Conservation (phyloP, 2,329 filamentous ascomycete species). For the Alternaria gaisen region DNA sequence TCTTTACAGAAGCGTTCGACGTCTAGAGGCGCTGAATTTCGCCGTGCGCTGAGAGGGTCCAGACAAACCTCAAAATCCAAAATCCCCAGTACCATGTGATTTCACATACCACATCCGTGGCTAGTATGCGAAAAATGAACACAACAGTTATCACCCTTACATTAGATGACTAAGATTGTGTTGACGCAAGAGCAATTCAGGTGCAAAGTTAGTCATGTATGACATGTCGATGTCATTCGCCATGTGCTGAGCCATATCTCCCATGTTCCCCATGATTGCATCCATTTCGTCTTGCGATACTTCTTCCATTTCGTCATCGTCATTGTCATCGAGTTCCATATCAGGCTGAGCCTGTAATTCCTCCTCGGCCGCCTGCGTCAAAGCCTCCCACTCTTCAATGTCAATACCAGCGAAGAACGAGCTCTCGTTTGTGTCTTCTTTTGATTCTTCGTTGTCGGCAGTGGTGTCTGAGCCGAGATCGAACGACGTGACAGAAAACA, state of each 20-base stretch:
- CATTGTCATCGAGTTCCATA: slow-evolving; percentile 5
- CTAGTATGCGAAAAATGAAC: background rate
- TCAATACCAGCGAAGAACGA: slow-evolving; percentile 23
- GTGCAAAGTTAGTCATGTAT: slow-evolving; percentile 34
- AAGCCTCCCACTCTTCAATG: slow-evolving; percentile 22
- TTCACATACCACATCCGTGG: background rate
- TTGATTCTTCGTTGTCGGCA: background rate
- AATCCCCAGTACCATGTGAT: background rate
- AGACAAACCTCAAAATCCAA: background rate
- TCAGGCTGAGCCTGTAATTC: background rate
- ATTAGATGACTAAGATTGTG: slow-evolving; percentile 16
- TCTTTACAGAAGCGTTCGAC: background rate
- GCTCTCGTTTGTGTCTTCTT: background rate
- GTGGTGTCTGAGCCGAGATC: slow-evolving; percentile 9
- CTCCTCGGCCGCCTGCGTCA: background rate
- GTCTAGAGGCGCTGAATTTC: background rate
- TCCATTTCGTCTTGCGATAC: slow-evolving; percentile 21
- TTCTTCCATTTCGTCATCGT: slow-evolving; percentile 26
- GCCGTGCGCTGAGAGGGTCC: background rate
- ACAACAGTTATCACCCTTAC: background rate
- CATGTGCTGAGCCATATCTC: slow-evolving; percentile 15
- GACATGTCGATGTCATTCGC: slow-evolving; percentile 21
- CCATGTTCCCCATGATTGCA: slow-evolving; percentile 23
- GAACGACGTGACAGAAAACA: slow-evolving; percentile 21
- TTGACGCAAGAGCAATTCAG: slow-evolving; percentile 22